phyloP scores from a whole-genome alignment of 1,284 basidiomycete species.

The Hymenochaete sp. region DNA sequence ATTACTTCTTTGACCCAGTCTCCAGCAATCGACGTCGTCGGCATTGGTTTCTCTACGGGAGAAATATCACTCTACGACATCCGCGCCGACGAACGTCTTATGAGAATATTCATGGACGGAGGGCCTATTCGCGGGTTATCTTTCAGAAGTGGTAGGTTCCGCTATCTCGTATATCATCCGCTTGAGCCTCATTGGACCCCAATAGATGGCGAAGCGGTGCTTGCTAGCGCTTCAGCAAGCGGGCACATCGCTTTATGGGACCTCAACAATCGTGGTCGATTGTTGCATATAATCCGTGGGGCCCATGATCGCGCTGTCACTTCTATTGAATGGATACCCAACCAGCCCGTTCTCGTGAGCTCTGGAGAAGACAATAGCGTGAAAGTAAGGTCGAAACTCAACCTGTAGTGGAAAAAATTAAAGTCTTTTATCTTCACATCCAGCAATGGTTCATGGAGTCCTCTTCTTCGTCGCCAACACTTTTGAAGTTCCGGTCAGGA shows the following conservation, averaged over 20 bases:
- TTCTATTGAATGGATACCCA: slow-evolving; percentile 81
- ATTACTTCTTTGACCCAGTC: slow-evolving; percentile 83
- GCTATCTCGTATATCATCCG: slow-evolving; percentile 3
- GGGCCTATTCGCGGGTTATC: slow-evolving; percentile 69
- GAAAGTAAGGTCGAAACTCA: slow-evolving; percentile 46
- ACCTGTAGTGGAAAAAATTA: background rate
- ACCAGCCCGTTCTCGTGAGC: slow-evolving; percentile 81
- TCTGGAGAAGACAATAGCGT: slow-evolving; percentile 90
- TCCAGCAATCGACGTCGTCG: slow-evolving; percentile 93
- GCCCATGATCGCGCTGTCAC: slow-evolving; percentile 82
- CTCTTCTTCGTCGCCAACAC: slow-evolving; percentile 72
- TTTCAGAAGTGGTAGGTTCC: slow-evolving; percentile 74
- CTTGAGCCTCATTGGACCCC: slow-evolving; percentile 6
- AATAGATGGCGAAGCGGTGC: slow-evolving; percentile 75
- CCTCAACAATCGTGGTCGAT: slow-evolving; percentile 68
- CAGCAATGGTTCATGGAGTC: slow-evolving; percentile 99
- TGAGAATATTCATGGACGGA: slow-evolving; percentile 84
- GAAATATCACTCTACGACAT: slow-evolving; percentile 87
- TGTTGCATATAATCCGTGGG: slow-evolving; percentile 76
- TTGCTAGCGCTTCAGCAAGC: slow-evolving; percentile 79
- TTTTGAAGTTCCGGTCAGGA: slow-evolving; percentile 89
- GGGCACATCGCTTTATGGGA: slow-evolving; percentile 91
- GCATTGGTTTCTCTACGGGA: slow-evolving; percentile 83
- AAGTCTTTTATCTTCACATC: slow-evolving; percentile 6
- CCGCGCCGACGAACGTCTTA: slow-evolving; percentile 79